Percentiles rank a stretch among this genome's conserved stretches.
phyloP scores from a whole-genome alignment of 164 flowering plant species.

The Cinnamomum micranthum region DNA sequence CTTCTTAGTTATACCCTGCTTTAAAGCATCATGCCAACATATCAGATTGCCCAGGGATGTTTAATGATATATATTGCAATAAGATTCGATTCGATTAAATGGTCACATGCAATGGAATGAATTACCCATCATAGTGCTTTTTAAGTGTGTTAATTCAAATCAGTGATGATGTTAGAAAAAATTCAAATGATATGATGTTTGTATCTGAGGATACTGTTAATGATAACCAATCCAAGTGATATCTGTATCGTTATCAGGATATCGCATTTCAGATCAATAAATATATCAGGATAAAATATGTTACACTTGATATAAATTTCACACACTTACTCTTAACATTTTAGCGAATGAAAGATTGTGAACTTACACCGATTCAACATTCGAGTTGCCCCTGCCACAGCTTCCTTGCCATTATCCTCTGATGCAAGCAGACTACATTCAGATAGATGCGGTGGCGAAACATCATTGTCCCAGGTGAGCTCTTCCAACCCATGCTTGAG shows the following conservation, averaged over 20 bases:
- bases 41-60: background rate
- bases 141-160: too few species aligned
- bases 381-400: background rate
- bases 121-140: too few species aligned
- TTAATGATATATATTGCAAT: background rate
- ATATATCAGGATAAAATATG: background rate
- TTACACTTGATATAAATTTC: background rate
- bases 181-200: too few species aligned
- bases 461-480: background rate
- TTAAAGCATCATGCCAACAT: background rate
- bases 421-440: background rate
- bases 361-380: background rate
- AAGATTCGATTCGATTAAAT: background rate
- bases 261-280: background rate
- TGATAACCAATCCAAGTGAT: too few species aligned
- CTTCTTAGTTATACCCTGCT: background rate
- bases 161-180: too few species aligned
- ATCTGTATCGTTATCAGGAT: too few species aligned
- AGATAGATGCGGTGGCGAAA: background rate
- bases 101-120: background rate
- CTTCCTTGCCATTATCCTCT: background rate
- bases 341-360: background rate
- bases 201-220: too few species aligned
- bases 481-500: slow-evolving; percentile 5
- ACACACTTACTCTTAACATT: background rate